These are phyloP conservation scores for Candida vartiovaarae DNA, from an alignment of 805 yeast genomes.

Conservation along the genomic window DNA sequence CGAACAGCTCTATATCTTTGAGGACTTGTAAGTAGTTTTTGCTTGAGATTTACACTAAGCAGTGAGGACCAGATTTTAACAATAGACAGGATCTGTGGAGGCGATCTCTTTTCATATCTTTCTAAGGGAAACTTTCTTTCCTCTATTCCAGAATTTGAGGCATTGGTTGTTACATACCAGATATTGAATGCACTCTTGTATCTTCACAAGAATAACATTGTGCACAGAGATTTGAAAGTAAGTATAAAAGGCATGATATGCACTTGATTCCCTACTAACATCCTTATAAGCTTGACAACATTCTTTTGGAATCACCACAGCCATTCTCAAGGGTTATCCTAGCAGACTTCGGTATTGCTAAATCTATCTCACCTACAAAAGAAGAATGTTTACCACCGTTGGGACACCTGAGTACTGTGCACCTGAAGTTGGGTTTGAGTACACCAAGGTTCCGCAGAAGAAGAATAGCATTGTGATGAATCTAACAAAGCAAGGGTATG, in stretches of 20 bases:
- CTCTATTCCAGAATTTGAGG: constrained; percentile 47
- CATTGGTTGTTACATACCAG: constrained; percentile 47
- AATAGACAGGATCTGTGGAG: constrained; percentile 36
- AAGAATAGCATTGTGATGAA: constrained; percentile 17
- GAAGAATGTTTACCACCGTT: constrained; percentile 43
- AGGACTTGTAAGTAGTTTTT: constrained; percentile 29
- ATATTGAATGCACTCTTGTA: constrained; percentile 50
- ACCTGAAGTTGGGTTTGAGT: constrained; percentile 54
- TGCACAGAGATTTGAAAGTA: constrained; percentile 86
- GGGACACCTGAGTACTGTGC: constrained; percentile 71
- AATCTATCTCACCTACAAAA: constrained; percentile 23
- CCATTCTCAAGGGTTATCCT: constrained; percentile 47
- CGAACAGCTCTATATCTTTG: constrained; percentile 36
- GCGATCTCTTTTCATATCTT: constrained; percentile 52
- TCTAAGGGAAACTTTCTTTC: constrained; percentile 32
- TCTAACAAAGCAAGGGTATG: constrained; percentile 27
- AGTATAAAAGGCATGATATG: constrained; percentile 31
- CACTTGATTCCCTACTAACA: background rate
- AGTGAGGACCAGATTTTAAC: background rate
- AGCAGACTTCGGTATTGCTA: constrained; percentile 65
- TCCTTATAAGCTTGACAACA: constrained; percentile 45
- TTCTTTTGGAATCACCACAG: constrained; percentile 46
- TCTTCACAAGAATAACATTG: constrained; percentile 59
- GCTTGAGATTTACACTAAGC: background rate
- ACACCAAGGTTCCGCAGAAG: constrained; percentile 22